Evolutionary conservation across 2,329 filamentous ascomycete species (phyloP), one percentile per base, ranked within the genome.

Genomic region (Ophiostoma piceae): DNA sequence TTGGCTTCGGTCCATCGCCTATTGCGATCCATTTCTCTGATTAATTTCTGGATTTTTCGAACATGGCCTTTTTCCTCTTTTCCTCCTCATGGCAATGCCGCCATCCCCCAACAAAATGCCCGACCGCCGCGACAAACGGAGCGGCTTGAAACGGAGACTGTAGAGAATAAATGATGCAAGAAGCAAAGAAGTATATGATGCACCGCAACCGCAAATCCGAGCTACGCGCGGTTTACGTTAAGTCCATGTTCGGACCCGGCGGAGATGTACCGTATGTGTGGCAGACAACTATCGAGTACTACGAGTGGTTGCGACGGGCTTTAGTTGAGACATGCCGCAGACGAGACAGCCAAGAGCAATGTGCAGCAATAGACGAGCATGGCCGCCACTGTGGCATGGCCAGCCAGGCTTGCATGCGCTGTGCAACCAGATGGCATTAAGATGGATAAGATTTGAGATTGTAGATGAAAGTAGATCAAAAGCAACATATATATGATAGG

Each of bases 241-340:
- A 68, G 37, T 71, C 62, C 67, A 39, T 16, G 60, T 57, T 71
- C 69, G 69, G 69, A 71, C 69, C 69, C 67, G 69, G 69, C 69
- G 69, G 67, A 71, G 67, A 71, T 70, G 67, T 47, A 66, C 22
- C 35, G 43, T n/a, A 41, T 51, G 47, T 47, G 43, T 47, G 32
- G n/a, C 37, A 64, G 12, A 16, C 22, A 16, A 16, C 16, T 8
- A 47, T 47, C 2, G 6, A 7, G 22, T 57, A 26, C 11, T 41
- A 41, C 39, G 39, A 14, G 39, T 41, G 11, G 12, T 41, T 57
- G 51, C 22, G 51, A 14, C 51, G n/a, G 19, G 22, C n/a, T 57
- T 57, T 57, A 26, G n/a, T 57, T 57, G 51, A 57, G 51, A 57
- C 51, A 11, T 26, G n/a, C 22, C 22, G 51, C 22, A 29, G 51